Base-by-base conservation (phyloP, 2,329 filamentous ascomycete genomes). In the Sporothrix variecibatus region DNA sequence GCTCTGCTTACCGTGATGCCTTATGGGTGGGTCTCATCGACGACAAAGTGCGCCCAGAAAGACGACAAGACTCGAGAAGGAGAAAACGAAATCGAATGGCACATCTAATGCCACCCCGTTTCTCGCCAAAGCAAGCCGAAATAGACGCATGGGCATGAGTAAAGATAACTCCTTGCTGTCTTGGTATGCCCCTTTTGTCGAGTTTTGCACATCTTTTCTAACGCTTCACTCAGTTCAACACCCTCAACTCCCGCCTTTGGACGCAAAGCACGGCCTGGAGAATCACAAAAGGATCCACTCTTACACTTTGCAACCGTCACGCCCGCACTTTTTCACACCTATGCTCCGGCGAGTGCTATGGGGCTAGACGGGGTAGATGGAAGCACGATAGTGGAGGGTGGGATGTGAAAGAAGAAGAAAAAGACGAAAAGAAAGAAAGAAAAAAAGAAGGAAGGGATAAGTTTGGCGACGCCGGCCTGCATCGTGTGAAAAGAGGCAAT, bases 1-100 rank as follows among this genome's bases (percentile, higher is more conserved):
- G 71, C 71, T 58, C n/a, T 46, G 60, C 71, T 56, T 72, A 72
- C 71, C 71, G 71, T 67, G 71, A 72, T 72, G 60, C 60, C 71
- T 67, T 65, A 67, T 67, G 71, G 31, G 60, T 72, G 71, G 71
- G 28, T 56, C 71, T 43, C 9, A 5, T 53, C 34, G 68, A 38
- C 67, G 20, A 69, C 12, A 56, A 38, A 11, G 43, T 9, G 38
- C 34, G 26, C n/a, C 20, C 62, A 60, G 53, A 64, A 51, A 64
- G 5, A 46, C 26, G 11, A 51, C 40, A 72, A 64, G 40, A 53
- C 34, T 11, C 28, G 20, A 62, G 38, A 60, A 11, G 28, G 20
- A 46, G 28, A 43, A 34, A 26, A 64, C 6, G n/a, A n/a, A n/a
- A n/a, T 40, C 17, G 12, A 46, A 26, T 38, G n/a, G 62, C 40